Base-by-base conservation (phyloP, 495 filamentous ascomycete species). In the Penicillium tannophilum region DNA sequence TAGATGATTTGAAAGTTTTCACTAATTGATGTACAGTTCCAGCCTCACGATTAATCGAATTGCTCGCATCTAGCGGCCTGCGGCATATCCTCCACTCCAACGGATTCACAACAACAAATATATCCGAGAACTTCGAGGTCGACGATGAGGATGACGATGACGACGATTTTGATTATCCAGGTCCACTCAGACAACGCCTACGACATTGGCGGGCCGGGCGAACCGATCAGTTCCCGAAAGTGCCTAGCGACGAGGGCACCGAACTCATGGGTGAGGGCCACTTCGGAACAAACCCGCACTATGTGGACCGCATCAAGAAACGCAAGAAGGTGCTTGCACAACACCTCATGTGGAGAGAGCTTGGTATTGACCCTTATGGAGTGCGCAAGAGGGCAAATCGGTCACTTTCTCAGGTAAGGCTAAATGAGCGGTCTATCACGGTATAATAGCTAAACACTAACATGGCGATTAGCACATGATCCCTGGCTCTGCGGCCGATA, bases 401-500 rank as follows among this genome's bases (percentile, higher is more conserved):
- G 47, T 69, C 89, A 14, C 86, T 96, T 67, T 80, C 80, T 14
- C 87, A 90, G 76, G 86, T 88, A 72, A 42, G 77, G 44, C 17
- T 30, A 12, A 11, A 20, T 20, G 14, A 2, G 12, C 1, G 10
- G 26, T 9, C 4, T 24, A 23, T n/a, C 55, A 30, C 47, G 50
- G 46, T 30, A 46, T 39, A 24, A 17, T 78, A 76, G 75, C 6
- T 82, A 46, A 54, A 35, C 1, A 7, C 6, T 16, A 41, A 45
- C 14, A 14, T 24, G 39, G 28, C 23, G n/a, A 10, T 54, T 36
- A 65, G 63, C 44, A 41, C 43, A 54, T 88, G 76, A 79, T 86
- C 42, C 94, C 94, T 4, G 82, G 83, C 3, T 89, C 89, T 1
- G 82, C 82, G 10, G 87, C 93, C 0, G 93, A 98, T 65, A 90